A percentile compares a stretch with the other conserved stretches of the same genome.
These are phyloP conservation scores for Cyclotella choctawhatcheeana DNA, from an alignment of 108 stramenopile species.

Conservation along the genomic window DNA sequence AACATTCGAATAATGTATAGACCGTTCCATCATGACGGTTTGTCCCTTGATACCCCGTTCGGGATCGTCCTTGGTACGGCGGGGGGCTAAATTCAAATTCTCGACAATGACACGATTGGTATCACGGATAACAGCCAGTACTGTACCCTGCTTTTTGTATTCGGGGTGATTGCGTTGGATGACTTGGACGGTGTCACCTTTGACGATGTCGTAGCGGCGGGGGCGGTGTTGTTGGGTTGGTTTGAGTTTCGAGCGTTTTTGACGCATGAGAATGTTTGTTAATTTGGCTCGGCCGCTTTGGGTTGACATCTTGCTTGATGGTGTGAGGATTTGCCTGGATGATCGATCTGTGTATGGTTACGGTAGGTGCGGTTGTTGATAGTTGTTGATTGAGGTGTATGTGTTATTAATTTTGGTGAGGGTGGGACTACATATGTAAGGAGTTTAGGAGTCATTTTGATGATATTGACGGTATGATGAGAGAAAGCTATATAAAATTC, in stretches of 20 bases:
- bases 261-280: slow-evolving; percentile 49
- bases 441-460: no score
- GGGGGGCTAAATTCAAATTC: slow-evolving; percentile 85
- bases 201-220: slow-evolving; percentile 83
- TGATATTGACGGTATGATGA: no score
- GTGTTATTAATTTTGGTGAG: no score
- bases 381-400: no score
- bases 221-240: slow-evolving; percentile 29
- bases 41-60: slow-evolving; percentile 67
- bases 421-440: no score
- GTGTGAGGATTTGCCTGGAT: no score
- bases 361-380: no score
- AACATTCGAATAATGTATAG: slow-evolving; percentile 92
- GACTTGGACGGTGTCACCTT: slow-evolving; percentile 95
- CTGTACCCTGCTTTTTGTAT: slow-evolving; percentile 87
- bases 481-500: no score
- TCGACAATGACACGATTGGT: slow-evolving; percentile 91
- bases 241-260: slow-evolving; percentile 46
- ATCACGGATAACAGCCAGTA: slow-evolving; percentile 79
- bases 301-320: slow-evolving; percentile 29
- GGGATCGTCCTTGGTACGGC: slow-evolving; percentile 74
- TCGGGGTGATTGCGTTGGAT: slow-evolving; percentile 86
- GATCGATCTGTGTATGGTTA: no score
- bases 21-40: slow-evolving; percentile 61
- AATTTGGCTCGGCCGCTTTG: slow-evolving; percentile 51